Percentiles rank a stretch among this genome's conserved stretches.
Evolutionary conservation across 345 rosid species (phyloP).

Genomic region (Populus pruinosa): DNA sequence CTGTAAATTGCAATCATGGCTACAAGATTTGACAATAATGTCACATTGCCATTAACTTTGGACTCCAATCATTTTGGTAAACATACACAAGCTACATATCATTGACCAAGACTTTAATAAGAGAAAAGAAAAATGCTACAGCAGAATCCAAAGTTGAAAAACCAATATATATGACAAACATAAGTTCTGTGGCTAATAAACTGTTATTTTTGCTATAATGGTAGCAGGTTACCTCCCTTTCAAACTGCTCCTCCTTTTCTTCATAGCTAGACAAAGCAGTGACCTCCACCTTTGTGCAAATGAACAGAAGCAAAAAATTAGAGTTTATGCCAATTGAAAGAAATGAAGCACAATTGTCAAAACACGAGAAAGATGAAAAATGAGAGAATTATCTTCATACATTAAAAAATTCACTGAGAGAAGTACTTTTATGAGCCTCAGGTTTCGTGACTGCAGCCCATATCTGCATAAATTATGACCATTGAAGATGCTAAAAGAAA

Average conservation of each 20-base stretch:
- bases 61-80: neutral
- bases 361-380: neutral
- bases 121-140: neutral
- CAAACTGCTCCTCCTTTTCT: constrained; percentile 35
- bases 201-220: neutral
- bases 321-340: neutral
- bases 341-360: neutral
- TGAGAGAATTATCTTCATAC: constrained; percentile 3
- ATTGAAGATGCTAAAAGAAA: neutral
- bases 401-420: constrained; percentile 33
- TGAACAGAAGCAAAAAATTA: neutral
- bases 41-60: neutral
- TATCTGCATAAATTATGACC: constrained; percentile 22
- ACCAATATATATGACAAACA: no score
- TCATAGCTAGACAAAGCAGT: constrained; percentile 37
- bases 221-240: constrained; percentile 31
- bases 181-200: neutral
- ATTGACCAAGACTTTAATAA: neutral
- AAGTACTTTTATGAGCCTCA: constrained; percentile 17
- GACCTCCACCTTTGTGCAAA: constrained; percentile 30
- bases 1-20: no score
- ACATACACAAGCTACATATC: neutral
- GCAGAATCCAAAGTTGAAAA: constrained; percentile 1
- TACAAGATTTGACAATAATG: no score
- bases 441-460: constrained; percentile 32